phyloP scores from a whole-genome alignment of 108 stramenopile species.

The Cyclostephanos invisitatus region DNA sequence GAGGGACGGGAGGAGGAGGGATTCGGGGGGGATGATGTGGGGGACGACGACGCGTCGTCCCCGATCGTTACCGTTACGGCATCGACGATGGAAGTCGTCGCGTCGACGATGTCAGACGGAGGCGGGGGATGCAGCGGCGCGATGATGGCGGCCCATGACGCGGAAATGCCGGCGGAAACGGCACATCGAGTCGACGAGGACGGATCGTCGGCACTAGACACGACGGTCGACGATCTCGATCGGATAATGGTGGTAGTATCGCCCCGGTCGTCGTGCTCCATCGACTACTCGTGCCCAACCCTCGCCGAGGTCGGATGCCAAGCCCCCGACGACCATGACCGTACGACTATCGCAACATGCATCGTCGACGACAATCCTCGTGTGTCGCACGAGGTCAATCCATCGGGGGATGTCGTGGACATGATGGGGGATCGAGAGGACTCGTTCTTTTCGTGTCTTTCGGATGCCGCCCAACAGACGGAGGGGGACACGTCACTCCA shows the following conservation, averaged over 20 bases:
- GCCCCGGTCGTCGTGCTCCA: slow-evolving; percentile 25
- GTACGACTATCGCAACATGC: not conserved
- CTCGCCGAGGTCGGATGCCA: slow-evolving; percentile 1
- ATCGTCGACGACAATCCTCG: not conserved
- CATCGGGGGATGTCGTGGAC: too few relatives aligned
- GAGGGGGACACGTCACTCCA: not conserved
- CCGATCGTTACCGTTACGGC: not conserved
- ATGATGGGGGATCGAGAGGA: not conserved
- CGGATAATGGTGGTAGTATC: not conserved
- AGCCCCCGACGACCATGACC: slow-evolving; percentile 2
- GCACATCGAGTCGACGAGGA: not conserved
- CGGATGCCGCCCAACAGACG: not conserved
- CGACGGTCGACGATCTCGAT: slow-evolving; percentile 10
- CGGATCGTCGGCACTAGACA: not conserved
- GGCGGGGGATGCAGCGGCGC: not conserved
- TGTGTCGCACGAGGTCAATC: too few relatives aligned
- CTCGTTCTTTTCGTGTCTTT: not conserved
- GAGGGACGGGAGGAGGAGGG: not conserved
- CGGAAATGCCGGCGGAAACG: not conserved
- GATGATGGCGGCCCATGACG: not conserved
- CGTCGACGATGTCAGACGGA: not conserved
- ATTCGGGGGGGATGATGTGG: not conserved
- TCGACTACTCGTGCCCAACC: slow-evolving; percentile 44
- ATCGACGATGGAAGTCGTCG: not conserved
- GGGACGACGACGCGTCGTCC: slow-evolving; percentile 1